Evolutionary conservation across 2,329 filamentous ascomycete genomes (phyloP).

Genomic region (Periconia sp.): DNA sequence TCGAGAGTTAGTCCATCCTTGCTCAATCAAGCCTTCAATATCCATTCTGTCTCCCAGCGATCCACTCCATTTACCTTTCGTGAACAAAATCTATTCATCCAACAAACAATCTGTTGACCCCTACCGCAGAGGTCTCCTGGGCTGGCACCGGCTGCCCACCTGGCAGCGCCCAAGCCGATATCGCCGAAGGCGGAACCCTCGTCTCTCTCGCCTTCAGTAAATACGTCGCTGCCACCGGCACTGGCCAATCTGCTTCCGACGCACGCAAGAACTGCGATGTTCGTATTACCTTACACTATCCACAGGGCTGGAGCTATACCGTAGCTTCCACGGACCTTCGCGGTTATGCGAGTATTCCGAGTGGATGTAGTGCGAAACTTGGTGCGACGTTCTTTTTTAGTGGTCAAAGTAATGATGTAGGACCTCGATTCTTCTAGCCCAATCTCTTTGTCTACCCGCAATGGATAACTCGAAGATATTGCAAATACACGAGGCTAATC

Average conservation of each 20-base stretch:
- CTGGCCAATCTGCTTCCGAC: slow-evolving; percentile 10
- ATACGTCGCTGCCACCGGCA: slow-evolving; percentile 16
- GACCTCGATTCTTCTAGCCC: background rate
- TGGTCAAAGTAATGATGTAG: slow-evolving; percentile 16
- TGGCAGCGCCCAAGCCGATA: slow-evolving; percentile 9
- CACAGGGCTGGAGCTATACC: slow-evolving; percentile 17
- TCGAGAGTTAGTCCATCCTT: slow-evolving; percentile 15
- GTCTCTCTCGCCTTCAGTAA: slow-evolving; percentile 17
- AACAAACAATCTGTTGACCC: too few species aligned
- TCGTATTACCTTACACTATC: slow-evolving; percentile 18
- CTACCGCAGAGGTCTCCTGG: slow-evolving; percentile 18
- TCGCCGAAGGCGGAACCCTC: slow-evolving; percentile 16
- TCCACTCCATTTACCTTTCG: too few species aligned
- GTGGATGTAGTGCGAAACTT: slow-evolving; percentile 10
- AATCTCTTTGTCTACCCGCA: too few species aligned
- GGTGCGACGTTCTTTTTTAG: slow-evolving; percentile 15
- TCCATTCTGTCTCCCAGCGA: too few species aligned
- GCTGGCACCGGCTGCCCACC: slow-evolving; percentile 21
- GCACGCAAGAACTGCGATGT: slow-evolving; percentile 23
- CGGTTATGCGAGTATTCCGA: slow-evolving; percentile 16
- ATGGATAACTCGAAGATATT: too few species aligned
- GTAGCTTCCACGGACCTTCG: slow-evolving; percentile 16
- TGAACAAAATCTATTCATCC: too few species aligned
- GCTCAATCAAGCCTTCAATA: background rate
- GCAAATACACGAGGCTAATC: too few species aligned